phyloP scores from a whole-genome alignment of 75 land plant species.

The Selaginella tamariscina region DNA sequence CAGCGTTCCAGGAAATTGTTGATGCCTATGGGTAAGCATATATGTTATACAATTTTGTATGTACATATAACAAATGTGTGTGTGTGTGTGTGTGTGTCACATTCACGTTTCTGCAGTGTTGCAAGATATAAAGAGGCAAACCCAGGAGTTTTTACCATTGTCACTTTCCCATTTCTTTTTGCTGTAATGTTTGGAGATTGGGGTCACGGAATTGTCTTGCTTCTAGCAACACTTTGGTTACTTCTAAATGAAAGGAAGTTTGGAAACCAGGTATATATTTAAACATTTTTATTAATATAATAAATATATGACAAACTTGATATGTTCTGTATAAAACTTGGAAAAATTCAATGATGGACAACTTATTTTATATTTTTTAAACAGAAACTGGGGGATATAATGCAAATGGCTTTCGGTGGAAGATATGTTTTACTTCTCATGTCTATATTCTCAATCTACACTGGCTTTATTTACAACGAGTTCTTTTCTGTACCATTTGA shows the following conservation, averaged over 20 bases:
- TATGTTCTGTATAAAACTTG: too few species aligned
- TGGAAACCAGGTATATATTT: constrained; percentile 53
- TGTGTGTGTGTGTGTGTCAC: not conserved
- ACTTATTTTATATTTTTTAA: too few species aligned
- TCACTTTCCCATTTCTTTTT: constrained; percentile 95
- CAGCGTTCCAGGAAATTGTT: constrained; percentile 89
- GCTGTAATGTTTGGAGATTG: constrained; percentile 99
- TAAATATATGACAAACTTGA: not conserved
- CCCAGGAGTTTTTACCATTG: constrained; percentile 80
- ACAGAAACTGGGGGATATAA: constrained; percentile 97
- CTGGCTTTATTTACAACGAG: constrained; percentile 94
- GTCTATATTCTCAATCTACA: constrained; percentile 90
- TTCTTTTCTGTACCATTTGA: constrained; percentile 86
- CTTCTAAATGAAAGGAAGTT: constrained; percentile 63
- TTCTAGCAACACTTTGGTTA: constrained; percentile 60
- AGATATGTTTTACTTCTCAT: constrained; percentile 90
- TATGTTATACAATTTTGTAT: not conserved
- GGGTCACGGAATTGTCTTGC: constrained; percentile 91
- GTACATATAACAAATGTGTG: too few species aligned
- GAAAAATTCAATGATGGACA: too few species aligned
- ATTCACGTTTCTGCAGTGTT: constrained; percentile 41
- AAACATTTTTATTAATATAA: not conserved
- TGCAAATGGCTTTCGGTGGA: constrained; percentile 84
- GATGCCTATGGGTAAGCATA: constrained; percentile 94
- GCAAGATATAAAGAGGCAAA: constrained; percentile 88